Evolutionary conservation across 257 asterid species (phyloP).

Genomic region (Avicennia marina): DNA sequence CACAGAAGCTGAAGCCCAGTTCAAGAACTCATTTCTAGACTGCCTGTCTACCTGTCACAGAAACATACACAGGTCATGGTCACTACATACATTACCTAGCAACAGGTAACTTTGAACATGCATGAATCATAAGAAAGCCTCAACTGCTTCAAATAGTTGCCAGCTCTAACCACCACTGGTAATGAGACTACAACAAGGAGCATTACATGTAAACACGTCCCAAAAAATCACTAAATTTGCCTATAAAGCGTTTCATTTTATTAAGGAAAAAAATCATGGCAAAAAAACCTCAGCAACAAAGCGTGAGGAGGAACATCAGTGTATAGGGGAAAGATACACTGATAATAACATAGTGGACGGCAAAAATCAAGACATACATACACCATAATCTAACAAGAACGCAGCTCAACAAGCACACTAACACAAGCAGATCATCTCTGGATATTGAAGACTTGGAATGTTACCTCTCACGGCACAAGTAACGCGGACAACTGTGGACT

Average conservation of each 20-base stretch:
- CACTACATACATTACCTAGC: neutral
- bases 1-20: slow-evolving; percentile 1
- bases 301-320: neutral
- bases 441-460: neutral
- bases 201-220: neutral
- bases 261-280: too few species aligned
- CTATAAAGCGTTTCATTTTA: too few species aligned
- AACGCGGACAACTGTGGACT: neutral
- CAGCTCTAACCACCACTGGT: neutral
- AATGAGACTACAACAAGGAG: neutral
- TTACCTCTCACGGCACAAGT: neutral
- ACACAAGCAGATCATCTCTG: neutral
- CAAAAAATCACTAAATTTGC: too few species aligned
- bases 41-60: neutral
- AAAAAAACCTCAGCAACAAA: too few species aligned
- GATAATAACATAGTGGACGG: too few species aligned
- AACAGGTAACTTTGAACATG: neutral
- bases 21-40: slow-evolving; percentile 11
- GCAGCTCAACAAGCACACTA: neutral
- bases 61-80: neutral
- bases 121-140: neutral
- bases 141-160: neutral
- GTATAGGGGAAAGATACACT: neutral
- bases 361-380: neutral
- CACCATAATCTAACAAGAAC: neutral